A percentile compares a stretch with the other conserved stretches of the same genome.
Evolutionary conservation across 108 stramenopile genomes (phyloP).

Genomic region (Nannochloropsis granulata): DNA sequence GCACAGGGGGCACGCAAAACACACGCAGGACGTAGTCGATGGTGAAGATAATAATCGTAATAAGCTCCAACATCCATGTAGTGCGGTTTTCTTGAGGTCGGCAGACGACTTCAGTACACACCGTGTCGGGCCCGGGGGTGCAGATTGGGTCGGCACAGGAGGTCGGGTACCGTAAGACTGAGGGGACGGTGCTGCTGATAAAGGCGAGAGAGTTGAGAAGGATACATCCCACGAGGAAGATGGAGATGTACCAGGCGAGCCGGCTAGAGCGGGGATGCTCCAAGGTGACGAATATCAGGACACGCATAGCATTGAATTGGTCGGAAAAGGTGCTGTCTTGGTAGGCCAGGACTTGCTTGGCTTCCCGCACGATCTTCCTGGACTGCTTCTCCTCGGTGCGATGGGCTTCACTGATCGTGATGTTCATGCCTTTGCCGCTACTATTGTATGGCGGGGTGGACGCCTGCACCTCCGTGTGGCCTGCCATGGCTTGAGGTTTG

Average conservation of each 20-base stretch:
- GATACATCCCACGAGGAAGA: not conserved
- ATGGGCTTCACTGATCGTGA: not conserved
- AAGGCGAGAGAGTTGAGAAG: not conserved
- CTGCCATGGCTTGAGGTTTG: too few relatives aligned
- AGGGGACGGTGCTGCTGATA: not conserved
- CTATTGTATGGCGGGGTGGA: too few relatives aligned
- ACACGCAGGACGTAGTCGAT: not conserved
- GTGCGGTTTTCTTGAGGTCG: not conserved
- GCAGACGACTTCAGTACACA: not conserved
- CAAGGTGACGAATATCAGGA: not conserved
- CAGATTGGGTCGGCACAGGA: not conserved
- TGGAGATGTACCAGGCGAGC: not conserved
- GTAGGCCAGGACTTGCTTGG: not conserved
- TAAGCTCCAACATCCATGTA: not conserved
- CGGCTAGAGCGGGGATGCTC: not conserved
- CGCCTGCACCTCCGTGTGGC: too few relatives aligned
- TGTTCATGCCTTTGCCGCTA: too few relatives aligned
- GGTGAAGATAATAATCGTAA: not conserved
- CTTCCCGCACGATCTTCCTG: not conserved
- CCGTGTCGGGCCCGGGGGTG: not conserved
- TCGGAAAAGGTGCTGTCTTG: not conserved
- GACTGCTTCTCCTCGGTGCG: not conserved
- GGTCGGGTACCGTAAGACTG: not conserved
- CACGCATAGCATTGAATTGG: not conserved
- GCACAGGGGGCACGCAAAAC: not conserved